Base-by-base conservation (phyloP, 192 early-diverging fungal species). In the Coemansia sp. region DNA sequence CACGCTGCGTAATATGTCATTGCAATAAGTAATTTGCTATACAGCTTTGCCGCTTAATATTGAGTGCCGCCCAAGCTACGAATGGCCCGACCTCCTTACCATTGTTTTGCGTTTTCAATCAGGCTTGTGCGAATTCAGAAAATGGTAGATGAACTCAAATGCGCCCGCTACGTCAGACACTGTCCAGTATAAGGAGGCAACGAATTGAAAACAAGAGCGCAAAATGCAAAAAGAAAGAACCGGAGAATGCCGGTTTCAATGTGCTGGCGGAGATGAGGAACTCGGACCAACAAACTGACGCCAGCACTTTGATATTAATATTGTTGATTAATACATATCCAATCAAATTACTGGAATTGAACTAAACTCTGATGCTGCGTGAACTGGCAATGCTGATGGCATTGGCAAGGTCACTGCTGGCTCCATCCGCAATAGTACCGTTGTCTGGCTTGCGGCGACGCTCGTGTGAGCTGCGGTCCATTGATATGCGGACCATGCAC, bases 401-500 rank as follows among this genome's bases (percentile, higher is more conserved):
- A 2, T 3, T 19, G 44, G 59, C 7, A n/a, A 34, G 17, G 21
- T 59, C 42, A 40, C 23, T 25, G 50, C 21, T 23, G 48, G n/a
- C 36, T 7, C 57, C 63, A 0, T 42, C 40, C 6, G 28, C 28
- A 7, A n/a, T 3, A 37, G 17, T 56, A 23, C 57, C 50, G 11
- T 52, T 25, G 22, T 26, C 58, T 17, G 36, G 59, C 25, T 60
- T 60, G 44, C 59, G 59, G 42, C 46, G 17, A 2, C 58, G 22
- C 12, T 37, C 22, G 48, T 44, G 66, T 31, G 61, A 54, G 28
- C 25, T 37, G 50, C 61, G 63, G 59, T 79, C 76, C 64, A 64
- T 67, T 4, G 64, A 56, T 4, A 81, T 69, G 0, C 64, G 78
- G 15, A n/a, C 61, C 63, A 75, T 65, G 64, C 78, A 81, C 7